Base-by-base conservation (phyloP, 2,329 filamentous ascomycete genomes). In the Tolypocladium nubicola region DNA sequence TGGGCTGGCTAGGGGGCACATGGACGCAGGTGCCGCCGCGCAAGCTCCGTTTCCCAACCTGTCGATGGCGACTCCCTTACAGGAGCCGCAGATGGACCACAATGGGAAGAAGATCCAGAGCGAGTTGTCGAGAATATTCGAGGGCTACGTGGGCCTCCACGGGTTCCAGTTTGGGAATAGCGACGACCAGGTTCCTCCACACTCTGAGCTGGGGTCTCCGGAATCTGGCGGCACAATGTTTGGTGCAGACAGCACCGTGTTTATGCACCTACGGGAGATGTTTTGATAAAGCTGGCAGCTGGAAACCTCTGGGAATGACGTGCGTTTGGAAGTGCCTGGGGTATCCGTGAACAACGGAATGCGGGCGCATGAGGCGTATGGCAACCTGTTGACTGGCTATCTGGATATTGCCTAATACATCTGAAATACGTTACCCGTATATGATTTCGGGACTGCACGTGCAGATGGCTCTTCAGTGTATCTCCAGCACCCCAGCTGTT, bases 21-120 rank as follows among this genome's bases (percentile, higher is more conserved):
- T 70, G 57, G 66, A 70, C 47, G 56, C 63, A 8, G 59, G 54
- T 21, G 55, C 62, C 4, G 60, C 59, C 26, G 49, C 59, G 19
- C 65, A 64, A 6, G 60, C 62, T 2, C 57, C 67, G 3, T 74
- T 70, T 55, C 65, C 66, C 7, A 67, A 66, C 30, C 61, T 67
- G 16, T 61, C 66, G 9, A 62, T 70, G 39, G 63, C 68, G 3
- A 60, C 62, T 13, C 57, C 65, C 37, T 65, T 63, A 37, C 63
- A 55, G 9, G 52, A 58, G 45, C 61, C 62, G 19, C 59, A 63
- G 14, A 23, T 67, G 40, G 67, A 64, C 10, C 64, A 71, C 65
- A 83, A 82, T 35, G 80, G 80, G 5, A 61, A 73, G 35, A 74
- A 74, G 61, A 75, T 84, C 41, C 79, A 80, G 57, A 76, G 63